Percentiles rank a stretch among this genome's conserved stretches.
Evolutionary conservation across 768 basidiomycete species (phyloP).

Genomic region (Hericium erinaceus): DNA sequence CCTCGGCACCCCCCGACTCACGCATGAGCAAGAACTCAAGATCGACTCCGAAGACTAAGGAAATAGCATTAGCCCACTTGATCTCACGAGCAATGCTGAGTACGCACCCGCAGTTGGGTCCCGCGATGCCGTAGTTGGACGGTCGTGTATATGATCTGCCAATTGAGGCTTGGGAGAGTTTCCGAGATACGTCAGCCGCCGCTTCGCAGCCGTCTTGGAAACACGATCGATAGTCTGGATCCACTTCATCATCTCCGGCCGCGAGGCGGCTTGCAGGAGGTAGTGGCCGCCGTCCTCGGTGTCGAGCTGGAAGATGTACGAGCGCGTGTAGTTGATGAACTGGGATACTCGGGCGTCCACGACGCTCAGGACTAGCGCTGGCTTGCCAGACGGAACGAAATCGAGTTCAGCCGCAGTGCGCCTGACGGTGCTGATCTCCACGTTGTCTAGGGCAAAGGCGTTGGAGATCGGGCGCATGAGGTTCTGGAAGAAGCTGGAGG

Average conservation of each 20-base stretch:
- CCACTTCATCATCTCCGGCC: slow-evolving; percentile 70
- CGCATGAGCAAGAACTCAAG: slow-evolving; percentile 59
- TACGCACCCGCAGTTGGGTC: slow-evolving; percentile 68
- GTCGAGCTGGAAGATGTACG: slow-evolving; percentile 74
- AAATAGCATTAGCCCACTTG: neutral
- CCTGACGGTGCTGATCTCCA: slow-evolving; percentile 32
- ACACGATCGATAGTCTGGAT: slow-evolving; percentile 63
- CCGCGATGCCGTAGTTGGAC: slow-evolving; percentile 46
- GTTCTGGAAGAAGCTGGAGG: slow-evolving; percentile 68
- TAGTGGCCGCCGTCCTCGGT: slow-evolving; percentile 86
- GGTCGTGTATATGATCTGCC: slow-evolving; percentile 64
- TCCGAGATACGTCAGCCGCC: slow-evolving; percentile 74
- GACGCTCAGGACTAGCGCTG: slow-evolving; percentile 64
- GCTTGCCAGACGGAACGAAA: slow-evolving; percentile 64
- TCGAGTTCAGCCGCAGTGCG: slow-evolving; percentile 68
- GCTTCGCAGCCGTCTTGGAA: slow-evolving; percentile 64
- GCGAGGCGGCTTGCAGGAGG: slow-evolving; percentile 62
- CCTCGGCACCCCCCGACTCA: slow-evolving; percentile 42
- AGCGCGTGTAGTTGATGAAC: slow-evolving; percentile 72
- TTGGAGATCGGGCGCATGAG: slow-evolving; percentile 87
- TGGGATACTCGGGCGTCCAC: slow-evolving; percentile 61
- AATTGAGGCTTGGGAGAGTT: slow-evolving; percentile 65
- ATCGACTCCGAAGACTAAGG: slow-evolving; percentile 57
- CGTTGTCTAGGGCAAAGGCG: slow-evolving; percentile 63
- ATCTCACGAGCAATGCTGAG: slow-evolving; percentile 26